phyloP scores from a whole-genome alignment of 1,284 basidiomycete genomes.

The Tranzscheliella williamsii region DNA sequence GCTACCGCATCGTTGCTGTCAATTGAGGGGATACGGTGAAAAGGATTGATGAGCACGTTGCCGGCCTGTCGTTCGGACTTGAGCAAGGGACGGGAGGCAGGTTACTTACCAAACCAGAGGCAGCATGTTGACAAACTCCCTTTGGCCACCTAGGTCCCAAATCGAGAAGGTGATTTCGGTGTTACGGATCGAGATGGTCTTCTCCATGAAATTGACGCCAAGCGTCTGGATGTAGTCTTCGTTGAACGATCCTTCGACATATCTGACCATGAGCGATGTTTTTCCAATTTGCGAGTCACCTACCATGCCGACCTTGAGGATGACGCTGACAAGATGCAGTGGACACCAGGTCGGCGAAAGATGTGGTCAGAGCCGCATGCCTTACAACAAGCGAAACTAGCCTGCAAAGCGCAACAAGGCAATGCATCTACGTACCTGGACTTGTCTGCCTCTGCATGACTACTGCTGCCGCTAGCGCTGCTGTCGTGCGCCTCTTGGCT shows the following conservation, averaged over 20 bases:
- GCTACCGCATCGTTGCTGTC: slow-evolving; percentile 92
- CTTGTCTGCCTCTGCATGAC: background rate
- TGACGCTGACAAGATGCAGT: slow-evolving; percentile 67
- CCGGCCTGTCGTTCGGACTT: too few species aligned
- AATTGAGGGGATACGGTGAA: too few species aligned
- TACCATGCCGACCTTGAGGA: slow-evolving; percentile 98
- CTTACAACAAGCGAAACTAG: background rate
- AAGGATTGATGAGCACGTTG: too few species aligned
- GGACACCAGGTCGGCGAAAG: background rate
- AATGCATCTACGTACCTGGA: background rate
- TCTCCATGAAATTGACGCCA: slow-evolving; percentile 97
- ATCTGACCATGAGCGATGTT: slow-evolving; percentile 94
- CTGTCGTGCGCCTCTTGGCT: too few species aligned
- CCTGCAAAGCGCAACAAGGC: background rate
- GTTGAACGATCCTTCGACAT: slow-evolving; percentile 61
- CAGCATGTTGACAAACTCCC: slow-evolving; percentile 98
- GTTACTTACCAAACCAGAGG: slow-evolving; percentile 77
- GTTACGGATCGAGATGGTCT: slow-evolving; percentile 92
- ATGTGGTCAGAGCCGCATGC: too few species aligned
- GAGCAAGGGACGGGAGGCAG: too few species aligned
- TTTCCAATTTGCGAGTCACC: slow-evolving; percentile 98
- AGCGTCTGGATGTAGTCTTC: slow-evolving; percentile 99
- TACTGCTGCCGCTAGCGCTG: too few species aligned
- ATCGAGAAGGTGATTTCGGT: slow-evolving; percentile 99
- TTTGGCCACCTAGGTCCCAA: slow-evolving; percentile 96